Evolutionary conservation across 75 land plant genomes (phyloP).

Genomic region (Cryptomeria japonica): DNA sequence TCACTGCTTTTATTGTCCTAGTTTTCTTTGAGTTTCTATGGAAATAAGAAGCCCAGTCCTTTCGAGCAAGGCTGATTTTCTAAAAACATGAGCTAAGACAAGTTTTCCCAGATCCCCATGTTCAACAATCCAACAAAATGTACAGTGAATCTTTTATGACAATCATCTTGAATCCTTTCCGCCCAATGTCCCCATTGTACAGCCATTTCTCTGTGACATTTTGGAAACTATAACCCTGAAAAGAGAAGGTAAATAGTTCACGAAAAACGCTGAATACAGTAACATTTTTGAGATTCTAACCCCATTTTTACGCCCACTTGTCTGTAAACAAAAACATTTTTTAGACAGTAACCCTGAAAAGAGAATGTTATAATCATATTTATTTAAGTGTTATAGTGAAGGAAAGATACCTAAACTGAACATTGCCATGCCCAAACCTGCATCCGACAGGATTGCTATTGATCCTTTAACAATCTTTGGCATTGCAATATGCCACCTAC

Average conservation of each 20-base stretch:
- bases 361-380: neutral
- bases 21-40: too few relatives aligned
- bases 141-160: neutral
- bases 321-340: too few relatives aligned
- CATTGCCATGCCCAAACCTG: slow-evolving; percentile 98
- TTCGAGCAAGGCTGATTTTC: neutral
- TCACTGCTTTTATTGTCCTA: neutral
- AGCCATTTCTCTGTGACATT: neutral
- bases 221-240: neutral
- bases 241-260: neutral
- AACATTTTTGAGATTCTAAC: too few relatives aligned
- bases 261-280: too few relatives aligned
- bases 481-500: slow-evolving; percentile 85
- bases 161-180: neutral
- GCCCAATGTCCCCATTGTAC: neutral
- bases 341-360: neutral
- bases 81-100: neutral
- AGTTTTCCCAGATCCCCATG: neutral
- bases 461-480: slow-evolving; percentile 70
- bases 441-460: slow-evolving; percentile 85
- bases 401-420: slow-evolving; percentile 72
- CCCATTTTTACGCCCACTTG: neutral
- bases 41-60: neutral
- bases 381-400: neutral
- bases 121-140: too few relatives aligned